Base-by-base conservation (phyloP, 2,329 filamentous ascomycete genomes). In the Aspergillus brunneoviolaceus region DNA sequence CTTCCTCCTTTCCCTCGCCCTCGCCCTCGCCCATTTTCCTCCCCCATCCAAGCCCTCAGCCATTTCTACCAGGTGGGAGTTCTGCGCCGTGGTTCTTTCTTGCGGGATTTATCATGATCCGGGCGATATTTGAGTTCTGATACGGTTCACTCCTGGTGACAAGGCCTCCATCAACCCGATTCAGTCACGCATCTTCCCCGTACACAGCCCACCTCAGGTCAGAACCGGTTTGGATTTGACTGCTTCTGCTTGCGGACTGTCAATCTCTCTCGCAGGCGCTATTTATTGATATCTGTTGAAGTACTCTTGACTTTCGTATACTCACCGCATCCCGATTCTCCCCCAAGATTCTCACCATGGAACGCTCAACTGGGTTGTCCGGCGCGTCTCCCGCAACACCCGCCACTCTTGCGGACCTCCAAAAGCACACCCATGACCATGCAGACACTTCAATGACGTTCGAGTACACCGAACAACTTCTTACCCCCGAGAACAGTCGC, bases 401-500 rank as follows among this genome's bases (percentile, higher is more conserved):
- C 65, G 67, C 67, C 60, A 65, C 68, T 58, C 62, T 65, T 53
- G 58, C 69, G 29, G 70, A 73, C 65, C 60, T 67, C 61, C 63
- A 65, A 49, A 67, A 65, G 19, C 67, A 69, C 51, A 52, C 63
- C 49, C 68, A 70, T 60, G 69, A 70, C 55, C 67, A 62, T 59
- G 55, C 64, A 58, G 69, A 74, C 54, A 70, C 73, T 57, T 65
- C 66, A 57, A 74, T 71, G 65, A 69, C 64, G 51, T 67, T 75
- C 42, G 73, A 77, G 52, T 69, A 74, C 19, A 69, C 74, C 19
- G 74, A 74, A 65, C 74, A 77, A 61, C 70, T 77, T n/a, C 69
- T 78, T 19, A 79, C 77, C 2, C 77, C 77, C 56, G 76, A 77
- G 57, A 76, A 76, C 47, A 78, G 77, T 61, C 75, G 73, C 56